Evolutionary conservation across 306 rosid species (phyloP).

Genomic region (Medicago arabica): DNA sequence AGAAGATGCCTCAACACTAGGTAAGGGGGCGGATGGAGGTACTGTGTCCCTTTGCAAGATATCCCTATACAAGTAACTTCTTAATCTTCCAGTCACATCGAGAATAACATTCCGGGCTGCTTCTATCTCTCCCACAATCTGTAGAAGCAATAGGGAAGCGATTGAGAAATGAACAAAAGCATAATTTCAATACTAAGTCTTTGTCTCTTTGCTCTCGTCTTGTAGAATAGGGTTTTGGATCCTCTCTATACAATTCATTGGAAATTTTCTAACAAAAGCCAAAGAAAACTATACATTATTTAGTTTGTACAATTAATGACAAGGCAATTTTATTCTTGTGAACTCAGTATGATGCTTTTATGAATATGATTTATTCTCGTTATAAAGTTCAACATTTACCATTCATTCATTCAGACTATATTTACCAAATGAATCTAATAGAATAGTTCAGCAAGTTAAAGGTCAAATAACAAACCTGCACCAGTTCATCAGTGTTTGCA

Average conservation of each 20-base stretch:
- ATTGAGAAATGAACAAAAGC: slow-evolving; percentile 40
- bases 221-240: slow-evolving; percentile 33
- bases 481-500: slow-evolving; percentile 72
- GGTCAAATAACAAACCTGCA: slow-evolving; percentile 75
- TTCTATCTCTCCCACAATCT: slow-evolving; percentile 95
- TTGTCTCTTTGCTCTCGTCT: slow-evolving; percentile 36
- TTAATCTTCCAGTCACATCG: slow-evolving; percentile 89
- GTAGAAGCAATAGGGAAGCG: slow-evolving; percentile 38
- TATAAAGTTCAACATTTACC: slow-evolving; percentile 33
- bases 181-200: slow-evolving; percentile 33
- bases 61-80: slow-evolving; percentile 80
- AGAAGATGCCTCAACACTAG: slow-evolving; percentile 62
- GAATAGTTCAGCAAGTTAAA: slow-evolving; percentile 33
- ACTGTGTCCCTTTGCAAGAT: slow-evolving; percentile 67
- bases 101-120: slow-evolving; percentile 92
- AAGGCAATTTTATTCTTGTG: slow-evolving; percentile 12
- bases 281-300: slow-evolving; percentile 19
- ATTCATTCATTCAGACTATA: slow-evolving; percentile 22
- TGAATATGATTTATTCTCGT: slow-evolving; percentile 30
- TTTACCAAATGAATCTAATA: slow-evolving; percentile 27
- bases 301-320: slow-evolving; percentile 17
- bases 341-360: slow-evolving; percentile 32
- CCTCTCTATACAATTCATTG: slow-evolving; percentile 20
- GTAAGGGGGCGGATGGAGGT: slow-evolving; percentile 53
- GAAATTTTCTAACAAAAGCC: slow-evolving; percentile 28